Base-by-base conservation (phyloP, 371 early-diverging fungal genomes). In the Coemansia sp. region DNA sequence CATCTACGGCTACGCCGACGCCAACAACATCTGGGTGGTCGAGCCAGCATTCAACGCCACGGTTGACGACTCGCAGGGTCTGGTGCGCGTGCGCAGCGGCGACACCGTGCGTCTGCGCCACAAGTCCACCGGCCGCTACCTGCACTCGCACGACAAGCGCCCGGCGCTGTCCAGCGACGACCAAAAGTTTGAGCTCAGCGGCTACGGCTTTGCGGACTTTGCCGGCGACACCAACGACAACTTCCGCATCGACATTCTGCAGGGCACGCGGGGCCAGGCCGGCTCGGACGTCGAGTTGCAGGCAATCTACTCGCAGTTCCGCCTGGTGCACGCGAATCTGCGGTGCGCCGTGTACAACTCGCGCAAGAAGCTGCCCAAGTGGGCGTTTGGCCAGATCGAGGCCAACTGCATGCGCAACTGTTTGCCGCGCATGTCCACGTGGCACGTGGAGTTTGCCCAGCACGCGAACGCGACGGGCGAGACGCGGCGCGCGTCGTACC, bases 301-400 rank as follows among this genome's bases (percentile, higher is more conserved):
- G 53, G 82, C 93, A 0, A 76, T 91, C 47, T 80, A 84, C 45
- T 83, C 86, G n/a, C 59, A 78, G 51, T 92, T 93, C 78, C 84
- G 88, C 13, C 78, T 93, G 31, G 77, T 86, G 4, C 96, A 96
- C 63, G 53, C 72, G 20, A 86, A 87, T 61, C 85, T 86, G 68
- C 68, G 75, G 42, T 94, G 87, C 78, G 87, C 86, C 52, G 79
- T 96, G 50, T 92, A 86, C 70, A 90, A 93, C 14, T 89, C 87
- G 55, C 69, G 70, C 11, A 84, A 87, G 32, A 87, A 88, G 78
- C 80, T 96, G 39, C 99, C 99, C 11, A 88, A 90, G n/a, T 99
- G 99, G 99, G 99, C 91, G 6, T 98, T 89, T 80, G 85, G 84
- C n/a, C 99, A 99, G 80, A 92, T 90, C 60, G 98, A 99, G 75